Base-by-base conservation (phyloP, 2,329 filamentous ascomycete species). In the Cadophora sp. region DNA sequence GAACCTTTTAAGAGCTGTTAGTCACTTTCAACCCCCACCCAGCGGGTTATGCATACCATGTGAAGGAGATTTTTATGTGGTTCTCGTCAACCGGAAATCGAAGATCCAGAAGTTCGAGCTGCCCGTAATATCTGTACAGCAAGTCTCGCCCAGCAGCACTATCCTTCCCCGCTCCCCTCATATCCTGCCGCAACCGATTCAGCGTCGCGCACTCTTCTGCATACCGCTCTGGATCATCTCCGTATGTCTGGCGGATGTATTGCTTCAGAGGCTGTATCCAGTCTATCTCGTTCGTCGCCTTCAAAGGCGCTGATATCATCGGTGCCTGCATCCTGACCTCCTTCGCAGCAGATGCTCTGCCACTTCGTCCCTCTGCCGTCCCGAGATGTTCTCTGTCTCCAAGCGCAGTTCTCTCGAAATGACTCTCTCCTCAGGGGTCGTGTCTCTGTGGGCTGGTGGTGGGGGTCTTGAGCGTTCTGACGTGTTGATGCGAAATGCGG, bases 41-140 rank as follows among this genome's bases (percentile, higher is more conserved):
- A 27, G 22, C 45, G 22, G 22, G 22, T n/a, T 70, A 14, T 43
- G 27, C 69, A 27, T 87, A 97, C 96, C 96, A 99, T 71, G 95
- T 98, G 78, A 99, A 99, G 8, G 92, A 93, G 76, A 99, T 97
- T 82, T 98, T 98, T 82, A 99, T 98, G 78, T 99, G 95, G 77
- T 97, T 96, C 82, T 99, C 96, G 75, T 99, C 96, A 55, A 99
- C 94, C 0, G 96, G 96, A 77, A 99, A 99, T 68, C 96, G 87
- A 75, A 99, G 82, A 79, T 99, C 96, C 70, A 99, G 83, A 62
- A 99, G 84, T 82, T 99, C 96, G 67, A 99, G 87, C 82, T 99
- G 96, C 48, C 95, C 96, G 78, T 99, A 99, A 81, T 99, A 99
- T 78, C 96, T 88, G 79, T 99, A 99, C 60, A 99, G 83, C 76